Percentiles rank a stretch among this genome's conserved stretches.
phyloP scores from a whole-genome alignment of 129 eudicot genomes.

The Pittosporum tobira region DNA sequence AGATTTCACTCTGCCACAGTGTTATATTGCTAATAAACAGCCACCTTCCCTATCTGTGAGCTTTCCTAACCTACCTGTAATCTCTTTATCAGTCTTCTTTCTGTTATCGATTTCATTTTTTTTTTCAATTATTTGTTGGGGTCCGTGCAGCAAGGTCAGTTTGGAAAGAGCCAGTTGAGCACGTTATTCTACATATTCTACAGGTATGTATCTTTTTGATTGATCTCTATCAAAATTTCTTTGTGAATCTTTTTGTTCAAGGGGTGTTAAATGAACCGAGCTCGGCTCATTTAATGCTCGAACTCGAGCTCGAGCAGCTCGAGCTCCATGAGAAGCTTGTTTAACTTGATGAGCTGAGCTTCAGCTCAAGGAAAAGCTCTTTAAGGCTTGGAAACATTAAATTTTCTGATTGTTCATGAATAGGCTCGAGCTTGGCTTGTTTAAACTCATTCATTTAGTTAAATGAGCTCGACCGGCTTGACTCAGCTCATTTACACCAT shows the following conservation, averaged over 20 bases:
- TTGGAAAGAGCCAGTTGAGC: conserved; percentile 59
- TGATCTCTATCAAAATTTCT: not conserved
- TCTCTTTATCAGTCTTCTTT: not conserved
- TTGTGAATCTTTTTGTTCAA: not conserved
- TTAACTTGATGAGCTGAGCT: too few relatives aligned
- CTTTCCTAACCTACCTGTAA: not conserved
- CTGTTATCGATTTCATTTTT: not conserved
- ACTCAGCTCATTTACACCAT: too few relatives aligned
- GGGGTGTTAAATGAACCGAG: too few relatives aligned
- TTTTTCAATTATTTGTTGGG: conserved; percentile 17
- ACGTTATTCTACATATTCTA: conserved; percentile 85
- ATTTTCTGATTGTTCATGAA: too few relatives aligned
- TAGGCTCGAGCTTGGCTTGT: too few relatives aligned
- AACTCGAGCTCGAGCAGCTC: too few relatives aligned
- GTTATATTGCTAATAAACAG: conserved; percentile 69
- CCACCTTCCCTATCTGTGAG: conserved; percentile 68
- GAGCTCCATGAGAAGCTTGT: too few relatives aligned
- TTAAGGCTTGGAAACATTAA: too few relatives aligned
- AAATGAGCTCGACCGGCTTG: too few relatives aligned
- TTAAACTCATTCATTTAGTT: too few relatives aligned
- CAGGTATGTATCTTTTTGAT: conserved; percentile 42
- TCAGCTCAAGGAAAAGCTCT: too few relatives aligned
- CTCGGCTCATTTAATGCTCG: too few relatives aligned
- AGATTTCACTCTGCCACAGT: conserved; percentile 65
- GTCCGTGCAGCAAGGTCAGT: conserved; percentile 71